Evolutionary conservation across 2,329 filamentous ascomycete genomes (phyloP), one percentile per base, ranked within the genome.

Genomic region (Diaporthe aspalathi): DNA sequence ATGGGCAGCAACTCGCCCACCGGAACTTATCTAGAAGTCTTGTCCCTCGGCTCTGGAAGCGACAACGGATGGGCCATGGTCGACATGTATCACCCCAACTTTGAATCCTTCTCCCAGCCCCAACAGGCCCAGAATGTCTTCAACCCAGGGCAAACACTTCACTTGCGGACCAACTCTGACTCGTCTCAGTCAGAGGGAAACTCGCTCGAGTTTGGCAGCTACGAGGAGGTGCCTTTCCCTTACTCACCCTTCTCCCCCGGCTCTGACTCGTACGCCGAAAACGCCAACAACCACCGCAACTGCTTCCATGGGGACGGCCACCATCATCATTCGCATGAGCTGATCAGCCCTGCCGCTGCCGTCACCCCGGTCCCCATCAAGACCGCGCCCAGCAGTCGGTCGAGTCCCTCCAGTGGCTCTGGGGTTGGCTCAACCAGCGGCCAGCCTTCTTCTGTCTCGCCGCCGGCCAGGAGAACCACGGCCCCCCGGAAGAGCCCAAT

Each of bases 51-150:
- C 29, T 92, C 91, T 70, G 94, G 94, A 74, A 93, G 93, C 78
- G 94, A 97, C 76, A 93, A 95, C 76, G 93, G 94, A 71, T 98
- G 95, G 95, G 90, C 90, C 65, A 89, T 93, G 75, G 91, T 98
- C 70, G 93, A 96, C 75, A 89, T 90, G 79, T 91, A 91, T 72
- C 90, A 91, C 72, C 91, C 90, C 73, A 92, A 91, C 47, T 90
- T 93, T 75, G 93, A 95, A 75, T 87, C 89, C 43, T 90, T 88
- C 63, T 87, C 87, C 76, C 85, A 88, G 56, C 85, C 91, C 9
- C 81, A 80, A 67, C 84, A 85, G 71, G 79, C 84, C 6, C 88
- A 89, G 66, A 89, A 85, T 73, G 95, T 97, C 78, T 97, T 97
- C 86, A 97, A 98, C 82, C 95, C 95, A 2, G 90, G 92, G 73